A percentile compares a stretch with the other conserved stretches of the same genome.
These are phyloP conservation scores for Fallopia convolvulus DNA, from an alignment of 148 eudicot genomes.

Conservation along the genomic window DNA sequence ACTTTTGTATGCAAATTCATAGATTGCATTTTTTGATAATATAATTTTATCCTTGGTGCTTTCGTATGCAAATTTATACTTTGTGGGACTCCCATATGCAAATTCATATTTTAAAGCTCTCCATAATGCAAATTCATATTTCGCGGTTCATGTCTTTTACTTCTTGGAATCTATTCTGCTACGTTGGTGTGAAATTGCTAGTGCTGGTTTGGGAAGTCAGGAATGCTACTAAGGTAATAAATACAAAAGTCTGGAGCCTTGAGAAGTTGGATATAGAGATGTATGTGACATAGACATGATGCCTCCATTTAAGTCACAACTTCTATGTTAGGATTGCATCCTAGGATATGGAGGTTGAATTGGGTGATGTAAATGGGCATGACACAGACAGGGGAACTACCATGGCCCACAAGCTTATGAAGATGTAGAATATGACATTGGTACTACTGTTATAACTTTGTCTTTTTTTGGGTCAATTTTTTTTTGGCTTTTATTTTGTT, in stretches of 20 bases:
- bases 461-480: not conserved
- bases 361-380: not conserved
- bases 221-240: not conserved
- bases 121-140: not conserved
- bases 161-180: not conserved
- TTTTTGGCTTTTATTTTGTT: not conserved
- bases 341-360: not conserved
- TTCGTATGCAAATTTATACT: not conserved
- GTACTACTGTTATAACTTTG: not conserved
- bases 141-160: not conserved
- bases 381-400: not conserved
- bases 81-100: not conserved
- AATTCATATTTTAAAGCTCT: no score
- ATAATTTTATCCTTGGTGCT: not conserved
- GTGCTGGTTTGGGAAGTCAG: constrained; percentile 6
- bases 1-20: not conserved
- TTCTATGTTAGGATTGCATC: not conserved
- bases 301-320: not conserved
- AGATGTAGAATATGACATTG: not conserved
- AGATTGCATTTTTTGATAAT: not conserved
- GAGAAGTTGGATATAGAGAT: not conserved
- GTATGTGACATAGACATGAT: not conserved
- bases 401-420: not conserved
- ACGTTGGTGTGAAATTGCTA: not conserved
- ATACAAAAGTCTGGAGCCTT: not conserved